Evolutionary conservation across 176 grass and related monocot genomes (phyloP).

Genomic region (Pontederia paniculata): DNA sequence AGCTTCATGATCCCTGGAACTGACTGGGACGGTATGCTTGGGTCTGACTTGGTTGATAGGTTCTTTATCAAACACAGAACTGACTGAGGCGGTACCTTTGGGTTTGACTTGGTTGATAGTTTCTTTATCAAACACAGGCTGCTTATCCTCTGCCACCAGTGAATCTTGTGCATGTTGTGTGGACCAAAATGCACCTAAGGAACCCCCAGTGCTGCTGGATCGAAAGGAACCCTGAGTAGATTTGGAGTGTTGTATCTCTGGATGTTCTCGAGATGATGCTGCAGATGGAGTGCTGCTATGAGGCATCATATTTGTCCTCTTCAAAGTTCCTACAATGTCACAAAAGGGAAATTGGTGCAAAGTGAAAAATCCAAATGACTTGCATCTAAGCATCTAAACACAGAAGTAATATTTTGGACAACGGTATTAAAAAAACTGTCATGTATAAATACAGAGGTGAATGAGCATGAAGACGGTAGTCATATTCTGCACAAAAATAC

Average conservation of each 20-base stretch:
- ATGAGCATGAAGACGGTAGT: too few relatives aligned
- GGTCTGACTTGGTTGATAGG: conserved; percentile 26
- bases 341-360: conserved; percentile 3
- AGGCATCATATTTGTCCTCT: conserved; percentile 43
- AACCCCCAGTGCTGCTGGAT: conserved; percentile 25
- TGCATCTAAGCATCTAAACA: too few relatives aligned
- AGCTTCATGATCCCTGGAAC: conserved; percentile 25
- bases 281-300: conserved; percentile 55
- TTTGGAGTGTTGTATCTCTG: conserved; percentile 1
- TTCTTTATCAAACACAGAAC: too few relatives aligned
- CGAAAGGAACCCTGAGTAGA: conserved; percentile 29
- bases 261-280: conserved; percentile 43
- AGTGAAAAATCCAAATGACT: too few relatives aligned
- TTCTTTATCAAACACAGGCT: too few relatives aligned
- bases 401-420: too few relatives aligned
- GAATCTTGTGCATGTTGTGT: conserved; percentile 45
- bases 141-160: conserved; percentile 30
- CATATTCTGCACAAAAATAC: too few relatives aligned
- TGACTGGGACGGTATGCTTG: conserved; percentile 27
- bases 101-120: too few relatives aligned
- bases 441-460: too few relatives aligned
- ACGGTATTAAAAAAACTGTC: too few relatives aligned
- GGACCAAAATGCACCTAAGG: conserved; percentile 63
- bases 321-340: conserved; percentile 29
- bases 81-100: too few relatives aligned